A percentile compares a stretch with the other conserved stretches of the same genome.
phyloP scores from a whole-genome alignment of 768 basidiomycete genomes.

The Lactarius trivialis region DNA sequence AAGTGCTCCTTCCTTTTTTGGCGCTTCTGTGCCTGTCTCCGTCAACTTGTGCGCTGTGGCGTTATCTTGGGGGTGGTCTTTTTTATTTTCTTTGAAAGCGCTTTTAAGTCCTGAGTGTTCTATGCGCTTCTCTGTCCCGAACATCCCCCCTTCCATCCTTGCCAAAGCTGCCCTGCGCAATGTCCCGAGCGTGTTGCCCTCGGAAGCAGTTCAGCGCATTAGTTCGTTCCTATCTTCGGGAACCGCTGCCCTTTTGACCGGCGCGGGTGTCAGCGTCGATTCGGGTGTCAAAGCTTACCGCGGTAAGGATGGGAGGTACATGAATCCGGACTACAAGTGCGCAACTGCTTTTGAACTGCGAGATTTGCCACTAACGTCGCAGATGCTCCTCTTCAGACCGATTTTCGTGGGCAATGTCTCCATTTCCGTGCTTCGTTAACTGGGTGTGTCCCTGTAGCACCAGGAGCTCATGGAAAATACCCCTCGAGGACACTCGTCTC shows the following conservation, averaged over 20 bases:
- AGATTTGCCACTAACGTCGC: background rate
- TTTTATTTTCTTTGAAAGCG: no score
- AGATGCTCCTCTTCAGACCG: constrained; percentile 18
- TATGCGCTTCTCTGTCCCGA: constrained; percentile 78
- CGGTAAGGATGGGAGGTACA: constrained; percentile 76
- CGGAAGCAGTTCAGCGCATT: constrained; percentile 54
- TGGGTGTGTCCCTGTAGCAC: constrained; percentile 38
- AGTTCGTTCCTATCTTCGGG: constrained; percentile 61
- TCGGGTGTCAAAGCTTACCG: constrained; percentile 94
- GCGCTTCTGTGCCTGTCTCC: no score
- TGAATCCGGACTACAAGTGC: constrained; percentile 87
- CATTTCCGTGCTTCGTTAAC: constrained; percentile 2
- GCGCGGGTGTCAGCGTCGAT: constrained; percentile 93
- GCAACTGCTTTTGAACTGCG: constrained; percentile 20
- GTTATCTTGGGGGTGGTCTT: no score
- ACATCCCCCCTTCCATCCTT: constrained; percentile 56
- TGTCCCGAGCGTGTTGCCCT: constrained; percentile 35
- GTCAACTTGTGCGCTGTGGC: no score
- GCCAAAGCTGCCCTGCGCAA: constrained; percentile 34
- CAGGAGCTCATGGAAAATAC: constrained; percentile 75
- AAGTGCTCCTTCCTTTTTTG: no score
- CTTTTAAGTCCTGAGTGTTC: no score
- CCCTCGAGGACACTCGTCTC: constrained; percentile 60
- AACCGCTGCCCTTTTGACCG: constrained; percentile 72
- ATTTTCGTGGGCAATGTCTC: constrained; percentile 22